Conservation (phyloP, 2,329 filamentous ascomycete genomes). For the Alternaria burnsii region DNA sequence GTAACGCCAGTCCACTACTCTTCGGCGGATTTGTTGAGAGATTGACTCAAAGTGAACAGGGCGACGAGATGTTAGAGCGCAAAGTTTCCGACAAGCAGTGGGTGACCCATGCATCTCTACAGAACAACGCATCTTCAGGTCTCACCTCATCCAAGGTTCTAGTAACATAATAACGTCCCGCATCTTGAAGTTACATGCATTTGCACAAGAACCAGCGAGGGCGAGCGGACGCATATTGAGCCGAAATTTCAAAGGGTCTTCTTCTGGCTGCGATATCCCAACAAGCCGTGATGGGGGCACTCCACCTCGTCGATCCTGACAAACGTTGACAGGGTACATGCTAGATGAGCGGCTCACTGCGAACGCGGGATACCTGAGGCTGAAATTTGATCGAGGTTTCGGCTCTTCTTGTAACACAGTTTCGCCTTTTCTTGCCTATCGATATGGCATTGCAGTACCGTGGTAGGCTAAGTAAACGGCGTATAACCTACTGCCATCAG, state of each 20-base stretch:
- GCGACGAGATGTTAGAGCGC: constrained; percentile 14
- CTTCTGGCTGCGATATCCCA: constrained; percentile 24
- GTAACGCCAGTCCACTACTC: constrained; percentile 27
- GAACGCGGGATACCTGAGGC: constrained; percentile 13
- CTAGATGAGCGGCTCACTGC: constrained; percentile 5
- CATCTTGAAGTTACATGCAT: constrained; percentile 21
- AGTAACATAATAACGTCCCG: constrained; percentile 28
- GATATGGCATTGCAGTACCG: background rate
- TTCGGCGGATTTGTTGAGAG: constrained; percentile 19
- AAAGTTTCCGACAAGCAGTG: constrained; percentile 27
- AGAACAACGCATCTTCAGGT: constrained; percentile 36
- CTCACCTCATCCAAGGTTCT: constrained; percentile 14
- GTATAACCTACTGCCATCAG: background rate
- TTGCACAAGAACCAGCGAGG: constrained; percentile 14
- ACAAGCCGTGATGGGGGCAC: constrained; percentile 24
- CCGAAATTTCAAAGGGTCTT: constrained; percentile 5
- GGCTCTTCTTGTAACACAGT: background rate
- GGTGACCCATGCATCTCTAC: constrained; percentile 36
- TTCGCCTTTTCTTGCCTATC: constrained; percentile 3
- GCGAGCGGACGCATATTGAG: constrained; percentile 15
- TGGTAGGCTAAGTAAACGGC: constrained; percentile 8
- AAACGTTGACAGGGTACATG: constrained; percentile 19
- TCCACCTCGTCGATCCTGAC: constrained; percentile 31
- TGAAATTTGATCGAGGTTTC: constrained; percentile 1
- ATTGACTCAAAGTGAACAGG: constrained; percentile 14